phyloP scores from a whole-genome alignment of 108 stramenopile genomes.

The Cyclotella distinguenda region DNA sequence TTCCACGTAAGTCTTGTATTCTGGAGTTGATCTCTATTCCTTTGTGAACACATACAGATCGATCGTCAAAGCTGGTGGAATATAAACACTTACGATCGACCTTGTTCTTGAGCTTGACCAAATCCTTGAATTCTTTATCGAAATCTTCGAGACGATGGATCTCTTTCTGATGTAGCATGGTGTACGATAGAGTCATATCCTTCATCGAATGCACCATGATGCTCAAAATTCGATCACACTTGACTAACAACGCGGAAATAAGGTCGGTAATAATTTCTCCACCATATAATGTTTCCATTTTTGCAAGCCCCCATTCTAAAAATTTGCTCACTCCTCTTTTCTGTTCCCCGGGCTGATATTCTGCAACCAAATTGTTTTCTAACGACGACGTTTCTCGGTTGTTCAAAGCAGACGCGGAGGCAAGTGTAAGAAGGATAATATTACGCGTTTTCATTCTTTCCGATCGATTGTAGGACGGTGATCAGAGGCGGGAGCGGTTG shows the following conservation, averaged over 20 bases:
- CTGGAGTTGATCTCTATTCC: conserved; percentile 32
- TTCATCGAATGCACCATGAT: conserved; percentile 32
- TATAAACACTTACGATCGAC: conserved; percentile 36
- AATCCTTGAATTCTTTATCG: conserved; percentile 33
- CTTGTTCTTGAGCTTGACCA: conserved; percentile 33
- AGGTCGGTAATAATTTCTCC: conserved; percentile 20
- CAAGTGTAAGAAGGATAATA: too few species aligned
- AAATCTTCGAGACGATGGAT: conserved; percentile 23
- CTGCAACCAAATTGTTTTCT: conserved; percentile 3
- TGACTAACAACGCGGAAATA: conserved; percentile 27
- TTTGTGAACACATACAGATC: conserved; percentile 33
- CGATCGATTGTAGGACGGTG: too few species aligned
- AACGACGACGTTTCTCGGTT: too few species aligned
- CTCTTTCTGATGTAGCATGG: conserved; percentile 18
- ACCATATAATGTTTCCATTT: conserved; percentile 26
- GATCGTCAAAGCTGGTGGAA: conserved; percentile 21
- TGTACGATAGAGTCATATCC: conserved; percentile 26
- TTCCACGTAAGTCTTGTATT: conserved; percentile 20
- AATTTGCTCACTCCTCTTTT: conserved; percentile 15
- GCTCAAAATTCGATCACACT: conserved; percentile 23
- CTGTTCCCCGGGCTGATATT: conserved; percentile 16
- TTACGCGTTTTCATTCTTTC: too few species aligned
- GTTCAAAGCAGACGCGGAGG: too few species aligned
- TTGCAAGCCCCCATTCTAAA: conserved; percentile 37
- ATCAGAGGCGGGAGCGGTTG: too few species aligned